These are phyloP conservation scores for Fomitopsis palustris DNA, from an alignment of 1,284 basidiomycete species.

Conservation along the genomic window DNA sequence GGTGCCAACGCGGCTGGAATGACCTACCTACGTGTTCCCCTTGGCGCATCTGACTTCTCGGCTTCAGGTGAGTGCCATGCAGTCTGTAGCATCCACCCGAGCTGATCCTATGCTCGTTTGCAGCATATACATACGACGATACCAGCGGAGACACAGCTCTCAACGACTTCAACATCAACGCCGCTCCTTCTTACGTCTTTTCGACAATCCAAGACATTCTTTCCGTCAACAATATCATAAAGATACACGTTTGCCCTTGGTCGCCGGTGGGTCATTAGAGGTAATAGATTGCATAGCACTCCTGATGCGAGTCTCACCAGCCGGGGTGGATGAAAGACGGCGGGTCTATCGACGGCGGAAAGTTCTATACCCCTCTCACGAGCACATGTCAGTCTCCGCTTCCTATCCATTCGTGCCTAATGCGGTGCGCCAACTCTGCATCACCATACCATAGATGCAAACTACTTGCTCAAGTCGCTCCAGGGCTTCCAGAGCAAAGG, in stretches of 20 bases:
- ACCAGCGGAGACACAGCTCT: slow-evolving; percentile 39
- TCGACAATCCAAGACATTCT: slow-evolving; percentile 42
- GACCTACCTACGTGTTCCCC: neutral
- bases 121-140: slow-evolving; percentile 49
- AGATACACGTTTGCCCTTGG: slow-evolving; percentile 47
- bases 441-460: slow-evolving; percentile 37
- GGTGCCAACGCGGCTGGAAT: neutral
- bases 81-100: too few relatives aligned
- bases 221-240: slow-evolving; percentile 37
- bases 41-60: slow-evolving; percentile 34
- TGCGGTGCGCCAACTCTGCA: too few relatives aligned
- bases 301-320: slow-evolving; percentile 22
- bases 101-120: neutral
- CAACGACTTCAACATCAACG: slow-evolving; percentile 37
- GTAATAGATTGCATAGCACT: neutral
- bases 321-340: slow-evolving; percentile 52
- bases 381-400: slow-evolving; percentile 30
- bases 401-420: neutral
- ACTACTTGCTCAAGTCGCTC: slow-evolving; percentile 39
- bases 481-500: slow-evolving; percentile 43
- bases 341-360: slow-evolving; percentile 42
- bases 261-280: slow-evolving; percentile 38
- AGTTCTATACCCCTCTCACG: slow-evolving; percentile 33
- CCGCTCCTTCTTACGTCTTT: slow-evolving; percentile 43
- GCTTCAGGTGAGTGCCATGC: slow-evolving; percentile 14